Percentiles rank a stretch among this genome's conserved stretches.
These are phyloP conservation scores for Xylaria arbuscula DNA, from an alignment of 2,329 filamentous ascomycete species.

Conservation along the genomic window DNA sequence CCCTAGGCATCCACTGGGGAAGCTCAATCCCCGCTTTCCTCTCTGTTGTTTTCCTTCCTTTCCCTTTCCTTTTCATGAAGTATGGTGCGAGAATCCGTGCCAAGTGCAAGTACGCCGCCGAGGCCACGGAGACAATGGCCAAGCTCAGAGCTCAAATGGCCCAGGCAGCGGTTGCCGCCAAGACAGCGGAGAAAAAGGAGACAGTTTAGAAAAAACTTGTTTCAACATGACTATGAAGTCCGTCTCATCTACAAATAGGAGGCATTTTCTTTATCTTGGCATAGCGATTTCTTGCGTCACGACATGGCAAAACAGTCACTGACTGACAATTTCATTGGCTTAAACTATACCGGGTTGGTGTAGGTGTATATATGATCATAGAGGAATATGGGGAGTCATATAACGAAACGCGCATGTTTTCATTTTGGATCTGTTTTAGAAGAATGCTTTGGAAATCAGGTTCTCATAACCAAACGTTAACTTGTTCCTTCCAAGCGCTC, in stretches of 20 bases:
- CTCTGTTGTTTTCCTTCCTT: slow-evolving; percentile 75
- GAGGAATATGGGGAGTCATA: slow-evolving; percentile 17
- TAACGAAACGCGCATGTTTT: slow-evolving; percentile 27
- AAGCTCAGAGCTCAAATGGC: slow-evolving; percentile 37
- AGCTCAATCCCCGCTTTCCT: slow-evolving; percentile 79
- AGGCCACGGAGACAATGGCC: slow-evolving; percentile 65
- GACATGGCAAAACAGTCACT: slow-evolving; percentile 25
- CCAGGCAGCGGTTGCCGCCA: slow-evolving; percentile 22
- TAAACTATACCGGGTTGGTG: slow-evolving; percentile 15
- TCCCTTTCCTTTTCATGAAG: slow-evolving; percentile 80
- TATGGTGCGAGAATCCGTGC: slow-evolving; percentile 73
- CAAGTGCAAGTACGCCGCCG: slow-evolving; percentile 75
- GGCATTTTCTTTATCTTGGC: slow-evolving; percentile 26
- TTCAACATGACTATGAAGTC: slow-evolving; percentile 23
- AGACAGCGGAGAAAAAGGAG: slow-evolving; percentile 31
- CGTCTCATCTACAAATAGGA: slow-evolving; percentile 23
- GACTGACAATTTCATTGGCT: background rate
- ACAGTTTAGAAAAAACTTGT: slow-evolving; percentile 23
- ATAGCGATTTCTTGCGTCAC: slow-evolving; percentile 37
- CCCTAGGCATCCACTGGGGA: slow-evolving; percentile 80
- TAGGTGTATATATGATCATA: slow-evolving; percentile 32
- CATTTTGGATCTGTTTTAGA: slow-evolving; percentile 25
- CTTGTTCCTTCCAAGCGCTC: slow-evolving; percentile 20
- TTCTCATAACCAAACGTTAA: slow-evolving; percentile 23
- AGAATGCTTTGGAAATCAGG: slow-evolving; percentile 24